A percentile compares a stretch with the other conserved stretches of the same genome.
Evolutionary conservation across 2,329 filamentous ascomycete species (phyloP).

Genomic region (Pyricularia sp.): DNA sequence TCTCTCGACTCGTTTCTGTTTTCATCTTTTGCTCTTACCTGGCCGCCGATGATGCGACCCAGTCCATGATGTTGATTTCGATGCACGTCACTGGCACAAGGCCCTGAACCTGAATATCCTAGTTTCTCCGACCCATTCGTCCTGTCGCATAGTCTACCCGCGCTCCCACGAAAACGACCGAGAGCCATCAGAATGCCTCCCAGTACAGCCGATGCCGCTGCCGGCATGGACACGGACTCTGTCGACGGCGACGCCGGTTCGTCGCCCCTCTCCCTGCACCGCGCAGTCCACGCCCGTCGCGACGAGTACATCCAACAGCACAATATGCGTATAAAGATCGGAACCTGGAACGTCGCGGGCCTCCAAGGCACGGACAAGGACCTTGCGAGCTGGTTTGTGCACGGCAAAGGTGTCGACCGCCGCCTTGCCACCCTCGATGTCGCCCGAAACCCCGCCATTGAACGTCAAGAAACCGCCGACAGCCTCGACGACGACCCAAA

Average conservation of each 20-base stretch:
- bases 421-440: constrained; percentile 46
- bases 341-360: constrained; percentile 90
- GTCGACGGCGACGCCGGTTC: constrained; percentile 25
- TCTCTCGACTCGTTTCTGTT: not conserved
- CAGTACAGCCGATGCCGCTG: constrained; percentile 13
- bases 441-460: constrained; percentile 27
- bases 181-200: constrained; percentile 7
- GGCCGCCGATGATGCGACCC: not conserved
- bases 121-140: not conserved
- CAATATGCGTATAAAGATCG: constrained; percentile 76
- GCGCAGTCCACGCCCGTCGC: constrained; percentile 61
- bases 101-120: not conserved
- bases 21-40: not conserved
- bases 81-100: not conserved
- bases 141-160: not conserved
- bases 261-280: constrained; percentile 49
- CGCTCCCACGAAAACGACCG: not conserved
- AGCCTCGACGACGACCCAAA: constrained; percentile 25
- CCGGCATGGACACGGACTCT: constrained; percentile 29
- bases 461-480: constrained; percentile 34
- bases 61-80: not conserved
- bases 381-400: constrained; percentile 79
- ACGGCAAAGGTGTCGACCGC: constrained; percentile 61
- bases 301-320: constrained; percentile 70
- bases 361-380: constrained; percentile 81